phyloP scores from a whole-genome alignment of 768 basidiomycete species.

The Mycena kentingensis region DNA sequence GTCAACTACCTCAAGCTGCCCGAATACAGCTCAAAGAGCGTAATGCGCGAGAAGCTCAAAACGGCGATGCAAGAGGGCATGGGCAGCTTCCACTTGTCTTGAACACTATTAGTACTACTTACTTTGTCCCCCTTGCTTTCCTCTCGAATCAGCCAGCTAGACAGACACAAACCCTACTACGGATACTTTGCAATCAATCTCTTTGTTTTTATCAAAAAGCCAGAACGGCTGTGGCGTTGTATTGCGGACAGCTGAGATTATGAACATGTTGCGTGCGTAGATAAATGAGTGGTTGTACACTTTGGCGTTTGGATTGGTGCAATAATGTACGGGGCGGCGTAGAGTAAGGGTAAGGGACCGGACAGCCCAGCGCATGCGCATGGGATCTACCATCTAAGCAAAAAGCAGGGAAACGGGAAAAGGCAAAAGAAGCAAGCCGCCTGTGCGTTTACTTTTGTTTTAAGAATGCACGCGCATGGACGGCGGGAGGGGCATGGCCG shows the following conservation, averaged over 20 bases:
- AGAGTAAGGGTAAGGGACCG: too few species aligned
- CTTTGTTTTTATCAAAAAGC: too few species aligned
- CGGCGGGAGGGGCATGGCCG: background rate
- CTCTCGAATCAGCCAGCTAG: slow-evolving; percentile 7
- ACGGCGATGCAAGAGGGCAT: slow-evolving; percentile 92
- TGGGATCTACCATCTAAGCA: too few species aligned
- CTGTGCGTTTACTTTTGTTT: too few species aligned
- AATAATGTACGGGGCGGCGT: too few species aligned
- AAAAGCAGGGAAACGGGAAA: background rate
- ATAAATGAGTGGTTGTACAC: background rate
- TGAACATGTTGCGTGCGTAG: too few species aligned
- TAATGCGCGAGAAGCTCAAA: slow-evolving; percentile 81
- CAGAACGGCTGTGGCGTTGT: too few species aligned
- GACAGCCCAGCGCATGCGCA: too few species aligned
- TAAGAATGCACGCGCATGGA: background rate
- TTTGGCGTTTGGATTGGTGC: background rate
- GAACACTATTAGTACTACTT: slow-evolving; percentile 26
- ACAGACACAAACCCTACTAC: too few species aligned
- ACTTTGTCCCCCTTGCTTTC: slow-evolving; percentile 7
- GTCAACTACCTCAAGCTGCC: slow-evolving; percentile 96
- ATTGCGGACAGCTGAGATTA: too few species aligned
- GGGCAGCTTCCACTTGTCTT: slow-evolving; percentile 97
- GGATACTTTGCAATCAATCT: too few species aligned
- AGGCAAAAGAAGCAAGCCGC: background rate
- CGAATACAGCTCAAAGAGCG: slow-evolving; percentile 86